Percentiles rank a stretch among this genome's conserved stretches.
These are phyloP conservation scores for Rhodocollybia butyracea DNA, from an alignment of 768 basidiomycete genomes.

Conservation along the genomic window DNA sequence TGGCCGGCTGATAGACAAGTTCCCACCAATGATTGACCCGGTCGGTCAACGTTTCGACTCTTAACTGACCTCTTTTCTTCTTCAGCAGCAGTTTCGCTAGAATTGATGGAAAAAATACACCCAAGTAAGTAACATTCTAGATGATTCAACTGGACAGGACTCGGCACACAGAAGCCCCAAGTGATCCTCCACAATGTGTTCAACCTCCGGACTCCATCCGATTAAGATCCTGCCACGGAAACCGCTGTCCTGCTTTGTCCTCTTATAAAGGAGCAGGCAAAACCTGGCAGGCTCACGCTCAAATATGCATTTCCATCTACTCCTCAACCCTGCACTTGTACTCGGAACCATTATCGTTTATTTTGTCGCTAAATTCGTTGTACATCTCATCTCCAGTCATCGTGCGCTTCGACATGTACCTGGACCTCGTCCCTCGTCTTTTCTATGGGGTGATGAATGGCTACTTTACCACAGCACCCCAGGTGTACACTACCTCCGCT, in stretches of 20 bases:
- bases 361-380: conserved; percentile 28
- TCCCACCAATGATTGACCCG: too few species aligned
- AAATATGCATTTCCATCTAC: not conserved
- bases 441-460: conserved; percentile 64
- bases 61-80: too few species aligned
- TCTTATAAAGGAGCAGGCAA: not conserved
- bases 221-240: not conserved
- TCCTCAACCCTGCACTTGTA: not conserved
- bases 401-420: conserved; percentile 42
- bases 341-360: conserved; percentile 17
- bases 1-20: not conserved
- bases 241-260: not conserved
- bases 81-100: too few species aligned
- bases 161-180: not conserved
- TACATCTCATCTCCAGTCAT: conserved; percentile 30
- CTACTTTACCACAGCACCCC: conserved; percentile 49
- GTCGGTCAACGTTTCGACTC: too few species aligned
- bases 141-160: too few species aligned
- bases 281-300: too few species aligned
- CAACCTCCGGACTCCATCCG: not conserved
- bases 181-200: not conserved
- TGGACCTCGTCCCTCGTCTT: conserved; percentile 46
- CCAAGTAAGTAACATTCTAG: too few species aligned
- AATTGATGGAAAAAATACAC: too few species aligned
- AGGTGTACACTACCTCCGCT: conserved; percentile 47